Base-by-base conservation (phyloP, 176 grass and related monocot species). In the Ensete glaucum region DNA sequence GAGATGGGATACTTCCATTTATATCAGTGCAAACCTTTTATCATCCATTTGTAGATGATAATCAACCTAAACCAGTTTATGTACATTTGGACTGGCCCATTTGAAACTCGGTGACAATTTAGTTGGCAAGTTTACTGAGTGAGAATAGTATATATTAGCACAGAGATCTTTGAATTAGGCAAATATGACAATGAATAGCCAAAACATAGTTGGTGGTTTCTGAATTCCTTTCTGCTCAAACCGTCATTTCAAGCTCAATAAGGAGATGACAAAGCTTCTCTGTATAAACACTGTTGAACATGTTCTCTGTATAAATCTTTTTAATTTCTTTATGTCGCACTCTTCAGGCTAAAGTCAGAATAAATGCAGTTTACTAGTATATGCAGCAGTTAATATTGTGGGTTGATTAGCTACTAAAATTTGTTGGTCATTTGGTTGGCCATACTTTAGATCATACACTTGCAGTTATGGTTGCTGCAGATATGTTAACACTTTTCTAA, bases 1-100 rank as follows among this genome's bases (percentile, higher is more conserved):
- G 65, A 91, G 84, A 52, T 64, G 73, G 80, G 62, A 20, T 20
- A n/a, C 15, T 62, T 62, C 34, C 5, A 43, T 6, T 43, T 43
- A 5, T 43, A 6, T 43, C 34, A 43, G 34, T 43, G 34, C 34
- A 43, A 43, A 43, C 4, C 34, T 80, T 26, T 26, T 69, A 54
- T 12, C 8, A 11, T 20, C 3, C 34, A 50, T 49, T 17, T 9
- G 15, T 19, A 21, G 9, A 63, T 25, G 62, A 25, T 64, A 64
- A 2, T 23, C 19, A 64, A 29, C 27, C 6, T 50, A 69, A 50
- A 69, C 15, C 50, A 50, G 16, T n/a, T 19, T 27, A 14, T 65
- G 63, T 27, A 26, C 21, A 25, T 65, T 26, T 26, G 63, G 3
- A 7, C 63, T 26, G 63, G 21, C 2, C 11, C 63, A 65, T 26